Base-by-base conservation (phyloP, 1,284 basidiomycete genomes). In the Ceratobasidium sp. region DNA sequence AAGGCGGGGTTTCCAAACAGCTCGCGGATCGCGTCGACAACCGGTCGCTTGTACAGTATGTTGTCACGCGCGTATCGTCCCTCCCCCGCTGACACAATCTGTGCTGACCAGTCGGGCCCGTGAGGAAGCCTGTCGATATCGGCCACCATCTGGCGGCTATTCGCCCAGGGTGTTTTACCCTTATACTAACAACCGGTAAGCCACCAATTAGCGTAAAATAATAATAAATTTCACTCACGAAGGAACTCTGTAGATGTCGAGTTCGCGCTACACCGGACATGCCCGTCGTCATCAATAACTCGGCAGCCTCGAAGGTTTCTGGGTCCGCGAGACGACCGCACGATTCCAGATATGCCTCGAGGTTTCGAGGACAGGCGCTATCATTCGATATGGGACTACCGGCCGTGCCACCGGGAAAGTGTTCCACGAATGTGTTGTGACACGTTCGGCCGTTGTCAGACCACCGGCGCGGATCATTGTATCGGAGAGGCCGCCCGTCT, bases 221-320 rank as follows among this genome's bases (percentile, higher is more conserved):
- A 6, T 28, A 28, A 38, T 38, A 9, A 23, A 42, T 66, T 1
- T 44, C 17, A 56, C 73, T 75, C 20, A 75, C 62, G 15, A 56
- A 23, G 1, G 73, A 56, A 38, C 61, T 56, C 40, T 56, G 33
- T 17, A 75, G 48, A 54, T 65, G 50, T 17, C 62, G 33, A 1
- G 46, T 56, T n/a, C 50, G 42, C 6, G 20, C 73, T 4, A 50
- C 13, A 1, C 38, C 50, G 9, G 61, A 38, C n/a, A 75, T 13
- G 5, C 73, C 73, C 3, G 61, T 65, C 0, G 73, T 75, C 61
- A 75, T 65, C 33, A 75, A 54, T 1, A 65, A 10, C 20, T 75
- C 73, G 20, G 50, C 73, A 1, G 38, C 52, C 42, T 40, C 73
- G n/a, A 75, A 54, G 17, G 28, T n/a, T 2, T 44, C 48, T 2